These are phyloP conservation scores for Schizochytrium sp. DNA, from an alignment of 108 stramenopile genomes.

Conservation along the genomic window DNA sequence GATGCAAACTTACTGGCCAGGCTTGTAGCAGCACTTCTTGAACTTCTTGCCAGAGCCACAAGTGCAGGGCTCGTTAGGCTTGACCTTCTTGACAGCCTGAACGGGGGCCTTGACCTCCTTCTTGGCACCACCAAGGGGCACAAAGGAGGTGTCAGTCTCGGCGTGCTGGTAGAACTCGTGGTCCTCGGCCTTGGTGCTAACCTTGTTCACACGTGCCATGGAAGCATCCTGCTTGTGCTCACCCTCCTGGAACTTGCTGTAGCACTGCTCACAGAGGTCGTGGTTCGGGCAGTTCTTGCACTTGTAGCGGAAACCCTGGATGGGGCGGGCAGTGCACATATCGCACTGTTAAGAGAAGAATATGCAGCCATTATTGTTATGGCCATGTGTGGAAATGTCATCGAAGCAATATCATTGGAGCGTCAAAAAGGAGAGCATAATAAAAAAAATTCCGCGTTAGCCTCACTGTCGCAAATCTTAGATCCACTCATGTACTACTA, in stretches of 20 bases:
- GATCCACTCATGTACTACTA: neutral
- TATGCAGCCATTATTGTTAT: too few species aligned
- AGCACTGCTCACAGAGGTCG: conserved; percentile 56
- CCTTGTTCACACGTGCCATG: conserved; percentile 49
- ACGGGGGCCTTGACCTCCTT: conserved; percentile 18
- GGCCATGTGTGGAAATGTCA: too few species aligned
- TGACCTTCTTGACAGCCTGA: conserved; percentile 39
- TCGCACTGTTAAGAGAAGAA: neutral
- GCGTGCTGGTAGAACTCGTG: conserved; percentile 28
- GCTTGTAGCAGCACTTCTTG: conserved; percentile 67
- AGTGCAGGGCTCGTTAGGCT: conserved; percentile 67
- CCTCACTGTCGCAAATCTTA: too few species aligned
- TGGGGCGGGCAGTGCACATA: conserved; percentile 41
- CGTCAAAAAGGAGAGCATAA: too few species aligned
- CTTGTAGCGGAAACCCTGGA: conserved; percentile 58
- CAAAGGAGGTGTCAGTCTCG: conserved; percentile 13
- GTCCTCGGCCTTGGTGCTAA: conserved; percentile 45
- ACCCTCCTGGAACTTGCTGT: conserved; percentile 40
- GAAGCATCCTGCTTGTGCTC: conserved; percentile 27
- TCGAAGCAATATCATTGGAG: too few species aligned
- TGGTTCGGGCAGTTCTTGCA: conserved; percentile 53
- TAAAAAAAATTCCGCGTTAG: too few species aligned
- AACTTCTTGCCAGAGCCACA: conserved; percentile 66
- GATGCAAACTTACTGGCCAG: neutral
- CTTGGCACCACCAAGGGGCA: conserved; percentile 17